Percentiles rank a stretch among this genome's conserved stretches.
Evolutionary conservation across 2,329 filamentous ascomycete species (phyloP).

Genomic region (Chaetomiaceae sp.): DNA sequence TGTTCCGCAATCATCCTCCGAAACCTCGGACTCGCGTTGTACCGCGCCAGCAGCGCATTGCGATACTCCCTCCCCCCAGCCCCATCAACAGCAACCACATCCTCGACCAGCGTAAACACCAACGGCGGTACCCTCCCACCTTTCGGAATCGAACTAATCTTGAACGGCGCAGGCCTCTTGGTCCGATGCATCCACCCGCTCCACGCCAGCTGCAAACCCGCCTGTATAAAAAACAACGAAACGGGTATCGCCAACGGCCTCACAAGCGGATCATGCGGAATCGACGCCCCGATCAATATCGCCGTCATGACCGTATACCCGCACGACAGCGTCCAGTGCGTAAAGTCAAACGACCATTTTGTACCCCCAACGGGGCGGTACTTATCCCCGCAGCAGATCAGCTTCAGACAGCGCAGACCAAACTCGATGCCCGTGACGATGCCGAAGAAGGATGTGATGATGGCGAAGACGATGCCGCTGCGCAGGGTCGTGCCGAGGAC

Average conservation of each 20-base stretch:
- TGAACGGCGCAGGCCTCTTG: conserved; percentile 48
- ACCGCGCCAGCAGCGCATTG: conserved; percentile 46
- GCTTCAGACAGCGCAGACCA: conserved; percentile 43
- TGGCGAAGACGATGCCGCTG: conserved; percentile 43
- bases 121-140: conserved; percentile 56
- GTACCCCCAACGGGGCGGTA: conserved; percentile 48
- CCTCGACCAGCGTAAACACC: conserved; percentile 62
- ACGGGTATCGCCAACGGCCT: conserved; percentile 49
- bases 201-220: conserved; percentile 40
- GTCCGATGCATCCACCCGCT: conserved; percentile 36
- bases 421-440: conserved; percentile 53
- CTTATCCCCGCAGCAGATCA: conserved; percentile 45
- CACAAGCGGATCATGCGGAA: conserved; percentile 45
- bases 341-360: conserved; percentile 48
- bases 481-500: conserved; percentile 36
- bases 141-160: conserved; percentile 60
- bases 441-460: conserved; percentile 53
- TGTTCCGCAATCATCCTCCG: conserved; percentile 49
- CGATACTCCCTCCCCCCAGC: conserved; percentile 53
- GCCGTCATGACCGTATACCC: conserved; percentile 48
- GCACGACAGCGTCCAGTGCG: conserved; percentile 43
- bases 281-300: conserved; percentile 47
- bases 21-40: conserved; percentile 51
- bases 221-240: conserved; percentile 46
- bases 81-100: conserved; percentile 63